Conservation (phyloP, 345 rosid species). For the Hibiscus tridactylites region DNA sequence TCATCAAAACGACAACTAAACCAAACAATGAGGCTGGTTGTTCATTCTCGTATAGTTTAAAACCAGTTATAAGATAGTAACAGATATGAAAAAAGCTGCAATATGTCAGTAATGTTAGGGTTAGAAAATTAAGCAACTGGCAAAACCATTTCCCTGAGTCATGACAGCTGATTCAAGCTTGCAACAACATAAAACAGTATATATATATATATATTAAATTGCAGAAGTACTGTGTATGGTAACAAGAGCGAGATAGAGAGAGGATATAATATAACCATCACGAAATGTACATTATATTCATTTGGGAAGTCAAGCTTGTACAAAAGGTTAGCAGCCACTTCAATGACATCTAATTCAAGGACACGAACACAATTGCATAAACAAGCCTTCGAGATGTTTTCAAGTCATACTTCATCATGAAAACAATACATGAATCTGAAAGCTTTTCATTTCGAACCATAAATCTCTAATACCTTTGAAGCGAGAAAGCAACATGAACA, state of each 20-base stretch:
- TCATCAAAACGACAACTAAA: neutral
- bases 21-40: neutral
- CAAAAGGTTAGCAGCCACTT: slow-evolving; percentile 6
- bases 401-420: neutral
- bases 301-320: slow-evolving; percentile 6
- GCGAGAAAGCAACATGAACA: neutral
- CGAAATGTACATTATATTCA: slow-evolving; percentile 1
- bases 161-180: neutral
- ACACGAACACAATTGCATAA: neutral
- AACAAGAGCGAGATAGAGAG: neutral
- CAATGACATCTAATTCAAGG: neutral
- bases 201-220: neutral
- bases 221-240: neutral
- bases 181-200: neutral
- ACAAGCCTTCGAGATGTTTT: neutral
- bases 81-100: neutral
- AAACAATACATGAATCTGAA: neutral
- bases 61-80: neutral
- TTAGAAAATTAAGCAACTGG: neutral
- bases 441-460: neutral
- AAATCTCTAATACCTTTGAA: neutral
- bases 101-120: neutral
- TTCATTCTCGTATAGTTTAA: neutral
- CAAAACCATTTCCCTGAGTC: neutral
- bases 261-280: neutral